Evolutionary conservation across 352 stramenopile genomes (phyloP).

Genomic region (Blastocystis sp.): DNA sequence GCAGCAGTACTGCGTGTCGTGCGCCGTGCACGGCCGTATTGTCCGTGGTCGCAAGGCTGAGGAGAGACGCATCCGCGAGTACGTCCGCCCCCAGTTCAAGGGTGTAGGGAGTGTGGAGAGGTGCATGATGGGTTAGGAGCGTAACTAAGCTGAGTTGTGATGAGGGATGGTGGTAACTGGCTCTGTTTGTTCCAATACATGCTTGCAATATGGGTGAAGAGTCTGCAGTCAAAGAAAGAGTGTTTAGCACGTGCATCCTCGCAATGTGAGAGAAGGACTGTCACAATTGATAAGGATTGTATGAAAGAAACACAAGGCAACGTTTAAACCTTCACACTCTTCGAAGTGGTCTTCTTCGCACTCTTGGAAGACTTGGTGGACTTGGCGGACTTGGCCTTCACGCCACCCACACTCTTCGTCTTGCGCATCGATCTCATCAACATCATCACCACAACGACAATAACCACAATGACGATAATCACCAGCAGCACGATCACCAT

Average conservation of each 20-base stretch:
- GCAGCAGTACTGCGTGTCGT: conserved; percentile 99
- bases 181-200: no score
- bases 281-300: no score
- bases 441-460: neutral
- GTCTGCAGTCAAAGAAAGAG: no score
- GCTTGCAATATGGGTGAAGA: no score
- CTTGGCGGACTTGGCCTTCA: neutral
- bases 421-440: neutral
- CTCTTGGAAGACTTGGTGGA: neutral
- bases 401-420: neutral
- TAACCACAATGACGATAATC: neutral
- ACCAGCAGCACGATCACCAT: neutral
- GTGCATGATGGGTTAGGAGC: neutral
- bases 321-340: neutral
- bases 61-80: conserved; percentile 85
- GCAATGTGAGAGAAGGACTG: no score
- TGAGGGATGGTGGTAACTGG: neutral
- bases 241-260: no score
- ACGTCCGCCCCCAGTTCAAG: conserved; percentile 63
- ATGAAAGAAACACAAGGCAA: neutral
- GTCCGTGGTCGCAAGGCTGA: conserved; percentile 90
- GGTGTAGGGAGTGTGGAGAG: neutral
- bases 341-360: neutral
- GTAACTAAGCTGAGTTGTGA: neutral
- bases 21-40: conserved; percentile 97